Evolutionary conservation across 1,139 yeast genomes (phyloP).

Genomic region (Suhomyces yuchorum): DNA sequence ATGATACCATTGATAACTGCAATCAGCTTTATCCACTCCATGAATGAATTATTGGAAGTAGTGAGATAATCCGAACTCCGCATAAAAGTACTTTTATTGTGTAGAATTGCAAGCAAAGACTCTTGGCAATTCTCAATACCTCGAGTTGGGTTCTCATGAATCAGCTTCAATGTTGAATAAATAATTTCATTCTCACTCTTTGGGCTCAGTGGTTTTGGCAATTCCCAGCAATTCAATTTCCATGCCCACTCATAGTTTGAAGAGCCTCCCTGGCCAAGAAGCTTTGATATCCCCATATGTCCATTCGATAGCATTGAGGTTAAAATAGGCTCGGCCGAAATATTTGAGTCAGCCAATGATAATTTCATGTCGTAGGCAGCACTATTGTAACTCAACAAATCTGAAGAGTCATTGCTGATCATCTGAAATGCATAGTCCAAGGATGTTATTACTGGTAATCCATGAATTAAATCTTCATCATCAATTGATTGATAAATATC

Average conservation of each 20-base stretch:
- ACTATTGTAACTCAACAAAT: constrained; percentile 53
- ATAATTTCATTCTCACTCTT: constrained; percentile 42
- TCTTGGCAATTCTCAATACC: constrained; percentile 19
- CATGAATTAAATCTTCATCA: constrained; percentile 63
- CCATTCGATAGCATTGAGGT: constrained; percentile 49
- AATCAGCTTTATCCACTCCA: constrained; percentile 39
- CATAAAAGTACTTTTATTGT: constrained; percentile 16
- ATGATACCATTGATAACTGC: constrained; percentile 34
- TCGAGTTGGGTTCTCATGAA: constrained; percentile 34
- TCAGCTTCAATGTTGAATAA: constrained; percentile 49
- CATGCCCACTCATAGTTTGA: constrained; percentile 56
- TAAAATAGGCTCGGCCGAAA: not conserved
- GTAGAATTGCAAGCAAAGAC: constrained; percentile 23
- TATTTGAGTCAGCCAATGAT: constrained; percentile 18
- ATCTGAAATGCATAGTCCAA: constrained; percentile 52
- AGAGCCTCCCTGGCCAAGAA: constrained; percentile 19
- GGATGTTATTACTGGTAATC: constrained; percentile 60
- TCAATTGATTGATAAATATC: constrained; percentile 51
- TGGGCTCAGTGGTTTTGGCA: constrained; percentile 46
- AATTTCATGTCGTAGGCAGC: constrained; percentile 55
- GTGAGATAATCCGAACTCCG: not conserved
- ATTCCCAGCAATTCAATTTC: constrained; percentile 73
- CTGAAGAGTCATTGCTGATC: constrained; percentile 39
- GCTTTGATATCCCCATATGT: constrained; percentile 49
- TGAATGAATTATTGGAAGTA: constrained; percentile 11